Conservation (phyloP, 2,329 filamentous ascomycete genomes). For the Curvularia sp. region DNA sequence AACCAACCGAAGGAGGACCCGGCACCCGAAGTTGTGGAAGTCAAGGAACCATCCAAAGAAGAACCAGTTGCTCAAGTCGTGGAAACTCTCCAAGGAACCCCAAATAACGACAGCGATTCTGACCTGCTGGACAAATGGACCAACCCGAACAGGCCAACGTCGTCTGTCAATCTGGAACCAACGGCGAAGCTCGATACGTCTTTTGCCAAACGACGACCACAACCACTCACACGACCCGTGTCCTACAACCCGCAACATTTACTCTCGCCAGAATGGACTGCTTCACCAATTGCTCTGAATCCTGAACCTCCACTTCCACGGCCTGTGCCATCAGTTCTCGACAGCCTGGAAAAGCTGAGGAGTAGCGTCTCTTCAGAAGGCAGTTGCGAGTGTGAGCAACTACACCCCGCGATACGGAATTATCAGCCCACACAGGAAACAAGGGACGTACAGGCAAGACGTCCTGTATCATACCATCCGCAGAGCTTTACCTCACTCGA, state of each 20-base stretch:
- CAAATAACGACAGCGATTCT: slow-evolving; percentile 16
- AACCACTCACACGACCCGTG: slow-evolving; percentile 26
- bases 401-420: slow-evolving; percentile 27
- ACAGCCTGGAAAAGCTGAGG: slow-evolving; percentile 19
- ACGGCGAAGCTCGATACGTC: slow-evolving; percentile 23
- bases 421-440: slow-evolving; percentile 18
- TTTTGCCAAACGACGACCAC: slow-evolving; percentile 26
- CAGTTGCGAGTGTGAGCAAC: slow-evolving; percentile 26
- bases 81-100: background rate
- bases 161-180: slow-evolving; percentile 22
- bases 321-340: slow-evolving; percentile 24
- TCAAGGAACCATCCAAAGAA: slow-evolving; percentile 12
- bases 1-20: background rate
- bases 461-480: slow-evolving; percentile 26
- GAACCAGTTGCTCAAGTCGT: background rate
- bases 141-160: slow-evolving; percentile 29
- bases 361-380: slow-evolving; percentile 28
- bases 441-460: slow-evolving; percentile 10
- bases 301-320: slow-evolving; percentile 26
- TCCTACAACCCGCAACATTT: slow-evolving; percentile 34
- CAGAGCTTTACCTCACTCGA: slow-evolving; percentile 27
- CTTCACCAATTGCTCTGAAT: slow-evolving; percentile 29
- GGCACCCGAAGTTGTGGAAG: background rate
- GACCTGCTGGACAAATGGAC: slow-evolving; percentile 28
- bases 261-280: slow-evolving; percentile 33